Percentiles rank a stretch among this genome's conserved stretches.
Evolutionary conservation across 208 protist species (phyloP).

Genomic region (Naegleria lovaniensis): DNA sequence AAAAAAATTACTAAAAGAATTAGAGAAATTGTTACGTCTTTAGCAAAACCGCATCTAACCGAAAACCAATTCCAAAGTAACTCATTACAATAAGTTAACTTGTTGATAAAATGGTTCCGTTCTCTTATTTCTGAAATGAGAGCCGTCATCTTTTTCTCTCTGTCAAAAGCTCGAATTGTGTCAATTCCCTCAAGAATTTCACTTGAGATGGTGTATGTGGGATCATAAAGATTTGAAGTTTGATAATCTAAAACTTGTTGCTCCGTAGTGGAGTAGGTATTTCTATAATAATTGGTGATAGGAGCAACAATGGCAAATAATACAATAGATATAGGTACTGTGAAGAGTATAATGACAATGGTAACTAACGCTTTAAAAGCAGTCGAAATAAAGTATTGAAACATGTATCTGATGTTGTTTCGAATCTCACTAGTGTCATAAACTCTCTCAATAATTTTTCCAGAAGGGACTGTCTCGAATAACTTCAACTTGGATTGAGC

Average conservation of each 20-base stretch:
- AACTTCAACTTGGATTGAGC: slow-evolving; percentile 61
- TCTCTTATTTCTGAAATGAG: background rate
- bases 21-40: background rate
- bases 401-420: slow-evolving; percentile 41
- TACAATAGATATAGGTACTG: slow-evolving; percentile 26
- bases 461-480: slow-evolving; percentile 85
- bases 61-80: background rate
- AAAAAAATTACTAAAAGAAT: background rate
- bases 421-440: slow-evolving; percentile 71
- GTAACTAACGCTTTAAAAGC: slow-evolving; percentile 24
- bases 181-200: slow-evolving; percentile 54
- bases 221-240: background rate
- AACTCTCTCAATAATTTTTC: slow-evolving; percentile 88
- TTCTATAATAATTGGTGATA: slow-evolving; percentile 69
- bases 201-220: background rate
- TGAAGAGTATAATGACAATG: background rate
- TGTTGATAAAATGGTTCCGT: background rate
- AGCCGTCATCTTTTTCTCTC: background rate
- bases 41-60: background rate
- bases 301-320: slow-evolving; percentile 61
- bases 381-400: background rate
- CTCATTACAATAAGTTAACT: background rate
- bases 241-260: background rate
- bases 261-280: background rate
- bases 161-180: slow-evolving; percentile 51